Evolutionary conservation across 2,329 filamentous ascomycete species (phyloP).

Genomic region (Niveomyces coronatus): DNA sequence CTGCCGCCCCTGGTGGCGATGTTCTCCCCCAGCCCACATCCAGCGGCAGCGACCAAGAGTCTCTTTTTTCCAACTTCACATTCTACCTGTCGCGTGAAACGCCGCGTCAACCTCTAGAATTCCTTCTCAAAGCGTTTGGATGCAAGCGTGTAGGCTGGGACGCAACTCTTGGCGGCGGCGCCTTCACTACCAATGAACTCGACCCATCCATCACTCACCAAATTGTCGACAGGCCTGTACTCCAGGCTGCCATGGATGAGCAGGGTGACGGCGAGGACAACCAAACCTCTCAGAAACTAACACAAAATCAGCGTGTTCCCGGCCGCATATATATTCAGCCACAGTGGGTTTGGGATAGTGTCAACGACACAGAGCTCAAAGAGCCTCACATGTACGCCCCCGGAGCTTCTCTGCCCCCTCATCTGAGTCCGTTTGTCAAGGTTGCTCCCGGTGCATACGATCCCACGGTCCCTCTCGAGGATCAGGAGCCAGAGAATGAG

Average conservation of each 20-base stretch:
- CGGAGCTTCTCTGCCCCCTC: constrained; percentile 80
- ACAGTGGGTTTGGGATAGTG: constrained; percentile 96
- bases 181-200: constrained; percentile 81
- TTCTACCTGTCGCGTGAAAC: constrained; percentile 93
- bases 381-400: constrained; percentile 81
- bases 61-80: constrained; percentile 80
- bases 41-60: constrained; percentile 54
- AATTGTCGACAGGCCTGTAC: constrained; percentile 79
- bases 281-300: constrained; percentile 50
- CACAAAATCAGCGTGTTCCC: constrained; percentile 64
- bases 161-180: constrained; percentile 75
- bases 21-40: constrained; percentile 68
- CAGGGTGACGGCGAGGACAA: constrained; percentile 45
- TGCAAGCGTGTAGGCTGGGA: constrained; percentile 97
- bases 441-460: constrained; percentile 81
- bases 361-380: constrained; percentile 86
- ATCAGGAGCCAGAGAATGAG: constrained; percentile 81
- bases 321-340: constrained; percentile 90
- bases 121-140: constrained; percentile 85
- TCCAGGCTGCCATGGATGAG: constrained; percentile 47
- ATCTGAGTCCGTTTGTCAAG: constrained; percentile 94
- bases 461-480: constrained; percentile 72
- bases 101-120: constrained; percentile 81
- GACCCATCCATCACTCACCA: constrained; percentile 92
- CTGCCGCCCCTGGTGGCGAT: constrained; percentile 74